phyloP scores from a whole-genome alignment of 23 red algal genomes.

The Gracilariopsis chorda region DNA sequence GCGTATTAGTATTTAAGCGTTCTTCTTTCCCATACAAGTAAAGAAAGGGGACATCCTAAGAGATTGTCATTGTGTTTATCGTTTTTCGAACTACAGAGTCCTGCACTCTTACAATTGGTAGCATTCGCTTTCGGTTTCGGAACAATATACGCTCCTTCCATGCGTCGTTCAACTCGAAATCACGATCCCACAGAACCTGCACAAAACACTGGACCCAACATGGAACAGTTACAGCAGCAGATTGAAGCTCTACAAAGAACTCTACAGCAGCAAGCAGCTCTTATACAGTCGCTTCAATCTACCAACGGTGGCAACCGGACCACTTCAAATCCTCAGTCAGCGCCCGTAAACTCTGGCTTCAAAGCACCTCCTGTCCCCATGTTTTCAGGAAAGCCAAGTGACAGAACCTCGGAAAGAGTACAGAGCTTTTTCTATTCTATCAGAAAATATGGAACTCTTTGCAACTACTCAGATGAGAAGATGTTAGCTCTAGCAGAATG shows the following conservation, averaged over 20 bases:
- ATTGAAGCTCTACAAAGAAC: neutral
- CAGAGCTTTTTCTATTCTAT: slow-evolving; percentile 6
- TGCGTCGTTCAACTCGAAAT: slow-evolving; percentile 16
- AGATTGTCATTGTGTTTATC: too few species aligned
- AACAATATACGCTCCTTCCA: neutral
- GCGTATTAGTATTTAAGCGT: too few species aligned
- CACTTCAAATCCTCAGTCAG: neutral
- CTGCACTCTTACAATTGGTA: slow-evolving; percentile 11
- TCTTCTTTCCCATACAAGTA: too few species aligned
- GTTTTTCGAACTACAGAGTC: too few species aligned
- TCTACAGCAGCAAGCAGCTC: neutral
- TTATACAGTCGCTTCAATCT: neutral
- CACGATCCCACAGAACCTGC: neutral
- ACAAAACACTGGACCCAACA: neutral
- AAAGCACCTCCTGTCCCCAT: neutral
- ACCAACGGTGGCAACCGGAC: neutral
- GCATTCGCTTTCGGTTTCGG: neutral
- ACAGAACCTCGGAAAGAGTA: neutral
- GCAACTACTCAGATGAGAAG: neutral
- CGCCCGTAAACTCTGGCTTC: too few species aligned
- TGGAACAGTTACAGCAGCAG: neutral
- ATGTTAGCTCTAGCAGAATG: slow-evolving; percentile 16
- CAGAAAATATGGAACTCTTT: slow-evolving; percentile 2
- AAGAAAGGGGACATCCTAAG: too few species aligned
- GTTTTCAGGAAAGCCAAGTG: neutral